Evolutionary conservation across 2,329 filamentous ascomycete genomes (phyloP).

Genomic region (Stemphylium beticola): DNA sequence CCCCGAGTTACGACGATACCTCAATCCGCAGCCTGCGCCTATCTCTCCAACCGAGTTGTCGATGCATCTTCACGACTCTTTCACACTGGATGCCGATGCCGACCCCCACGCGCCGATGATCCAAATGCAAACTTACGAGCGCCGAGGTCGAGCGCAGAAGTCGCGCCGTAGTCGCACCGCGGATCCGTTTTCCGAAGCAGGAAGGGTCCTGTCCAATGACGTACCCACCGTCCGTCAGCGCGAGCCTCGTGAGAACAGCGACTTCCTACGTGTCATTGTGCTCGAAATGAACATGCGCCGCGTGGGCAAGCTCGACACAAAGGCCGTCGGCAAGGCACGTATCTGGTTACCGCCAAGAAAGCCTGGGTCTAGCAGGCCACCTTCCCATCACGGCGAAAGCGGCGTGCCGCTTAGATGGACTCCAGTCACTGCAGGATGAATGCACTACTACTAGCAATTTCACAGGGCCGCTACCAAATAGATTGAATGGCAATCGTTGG

Average conservation of each 20-base stretch:
- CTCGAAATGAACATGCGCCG: constrained; percentile 73
- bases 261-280: constrained; percentile 69
- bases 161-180: constrained; percentile 29
- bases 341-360: constrained; percentile 67
- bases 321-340: constrained; percentile 60
- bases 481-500: constrained; percentile 19
- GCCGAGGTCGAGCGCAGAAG: constrained; percentile 40
- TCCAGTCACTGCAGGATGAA: constrained; percentile 31
- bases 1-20: constrained; percentile 64
- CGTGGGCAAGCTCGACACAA: constrained; percentile 65
- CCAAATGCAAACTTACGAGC: constrained; percentile 67
- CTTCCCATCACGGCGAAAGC: constrained; percentile 30
- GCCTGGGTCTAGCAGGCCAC: constrained; percentile 33
- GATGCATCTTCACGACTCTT: constrained; percentile 49
- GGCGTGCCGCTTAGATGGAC: constrained; percentile 48
- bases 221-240: constrained; percentile 59
- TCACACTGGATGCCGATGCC: constrained; percentile 42
- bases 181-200: constrained; percentile 53
- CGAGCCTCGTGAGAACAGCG: constrained; percentile 68
- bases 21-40: constrained; percentile 60
- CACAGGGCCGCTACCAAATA: constrained; percentile 9
- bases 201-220: constrained; percentile 48
- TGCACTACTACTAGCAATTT: constrained; percentile 11
- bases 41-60: constrained; percentile 48
- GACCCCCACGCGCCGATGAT: constrained; percentile 60